A percentile compares a stretch with the other conserved stretches of the same genome.
Conservation (phyloP, 2,329 filamentous ascomycete species). For the Aspergillus glaucus region DNA sequence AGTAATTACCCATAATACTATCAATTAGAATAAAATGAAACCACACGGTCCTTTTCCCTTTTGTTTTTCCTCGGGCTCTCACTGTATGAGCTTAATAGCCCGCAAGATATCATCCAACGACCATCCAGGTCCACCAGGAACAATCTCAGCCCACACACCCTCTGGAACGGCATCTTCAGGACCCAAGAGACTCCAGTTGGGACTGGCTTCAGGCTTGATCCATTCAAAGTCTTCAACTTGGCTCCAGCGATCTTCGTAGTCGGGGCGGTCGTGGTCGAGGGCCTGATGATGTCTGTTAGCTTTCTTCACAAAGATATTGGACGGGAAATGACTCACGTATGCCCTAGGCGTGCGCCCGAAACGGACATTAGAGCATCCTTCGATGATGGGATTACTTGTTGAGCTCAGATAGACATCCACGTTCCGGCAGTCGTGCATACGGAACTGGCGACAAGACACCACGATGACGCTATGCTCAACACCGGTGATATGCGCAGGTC, state of each 20-base stretch:
- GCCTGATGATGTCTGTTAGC: constrained; percentile 16
- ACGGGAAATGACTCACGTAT: constrained; percentile 54
- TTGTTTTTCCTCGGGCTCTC: constrained; percentile 3
- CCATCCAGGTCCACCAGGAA: constrained; percentile 57
- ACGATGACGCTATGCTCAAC: constrained; percentile 69
- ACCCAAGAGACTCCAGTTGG: constrained; percentile 73
- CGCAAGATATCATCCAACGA: constrained; percentile 60
- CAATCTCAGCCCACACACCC: constrained; percentile 61
- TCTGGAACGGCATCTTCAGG: constrained; percentile 54
- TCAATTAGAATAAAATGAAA: neutral
- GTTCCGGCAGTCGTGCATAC: constrained; percentile 80
- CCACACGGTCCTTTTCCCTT: neutral
- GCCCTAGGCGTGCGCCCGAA: constrained; percentile 68
- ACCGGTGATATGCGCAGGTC: constrained; percentile 75
- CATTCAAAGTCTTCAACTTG: constrained; percentile 97
- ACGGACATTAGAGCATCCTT: constrained; percentile 70
- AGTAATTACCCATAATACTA: neutral
- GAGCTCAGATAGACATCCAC: constrained; percentile 81
- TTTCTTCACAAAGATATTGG: neutral
- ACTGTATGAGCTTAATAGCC: constrained; percentile 25
- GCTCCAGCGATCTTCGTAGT: constrained; percentile 66
- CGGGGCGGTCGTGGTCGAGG: constrained; percentile 23
- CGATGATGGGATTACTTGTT: constrained; percentile 82
- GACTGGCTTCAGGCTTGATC: constrained; percentile 78
- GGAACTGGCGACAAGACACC: constrained; percentile 75